phyloP scores from a whole-genome alignment of 805 yeast genomes.

The Lipomyces yamanashiensis region DNA sequence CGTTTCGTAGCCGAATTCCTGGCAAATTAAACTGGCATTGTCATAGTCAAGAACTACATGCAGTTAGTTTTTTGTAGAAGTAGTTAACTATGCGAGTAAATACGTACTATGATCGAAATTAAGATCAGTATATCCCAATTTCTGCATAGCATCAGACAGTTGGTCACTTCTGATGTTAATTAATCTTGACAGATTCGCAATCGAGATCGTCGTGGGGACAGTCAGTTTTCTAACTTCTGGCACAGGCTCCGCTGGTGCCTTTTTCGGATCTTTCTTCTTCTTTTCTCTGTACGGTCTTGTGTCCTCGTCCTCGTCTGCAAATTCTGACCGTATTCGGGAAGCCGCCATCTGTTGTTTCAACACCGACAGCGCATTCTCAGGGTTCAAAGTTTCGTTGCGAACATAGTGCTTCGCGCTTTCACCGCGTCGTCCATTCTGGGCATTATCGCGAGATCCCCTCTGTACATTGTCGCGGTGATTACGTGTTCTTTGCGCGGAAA shows the following conservation, averaged over 20 bases:
- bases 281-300: neutral
- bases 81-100: neutral
- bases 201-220: conserved; percentile 57
- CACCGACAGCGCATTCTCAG: too few species aligned
- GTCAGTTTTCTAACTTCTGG: neutral
- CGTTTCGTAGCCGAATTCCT: conserved; percentile 78
- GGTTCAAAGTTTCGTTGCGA: neutral
- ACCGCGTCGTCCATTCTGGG: too few species aligned
- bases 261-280: conserved; percentile 3
- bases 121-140: conserved; percentile 67
- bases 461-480: too few species aligned
- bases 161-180: conserved; percentile 66
- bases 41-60: conserved; percentile 69
- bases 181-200: conserved; percentile 75
- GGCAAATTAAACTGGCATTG: conserved; percentile 83
- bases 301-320: neutral
- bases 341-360: neutral
- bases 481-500: too few species aligned
- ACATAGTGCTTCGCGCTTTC: neutral
- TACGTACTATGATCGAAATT: conserved; percentile 67
- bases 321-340: neutral
- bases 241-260: neutral
- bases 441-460: too few species aligned
- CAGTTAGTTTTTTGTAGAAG: too few species aligned
- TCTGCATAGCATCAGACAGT: conserved; percentile 61